A percentile compares a stretch with the other conserved stretches of the same genome.
Evolutionary conservation across 2,329 filamentous ascomycete species (phyloP).

Genomic region (Clarireedia hainanense): DNA sequence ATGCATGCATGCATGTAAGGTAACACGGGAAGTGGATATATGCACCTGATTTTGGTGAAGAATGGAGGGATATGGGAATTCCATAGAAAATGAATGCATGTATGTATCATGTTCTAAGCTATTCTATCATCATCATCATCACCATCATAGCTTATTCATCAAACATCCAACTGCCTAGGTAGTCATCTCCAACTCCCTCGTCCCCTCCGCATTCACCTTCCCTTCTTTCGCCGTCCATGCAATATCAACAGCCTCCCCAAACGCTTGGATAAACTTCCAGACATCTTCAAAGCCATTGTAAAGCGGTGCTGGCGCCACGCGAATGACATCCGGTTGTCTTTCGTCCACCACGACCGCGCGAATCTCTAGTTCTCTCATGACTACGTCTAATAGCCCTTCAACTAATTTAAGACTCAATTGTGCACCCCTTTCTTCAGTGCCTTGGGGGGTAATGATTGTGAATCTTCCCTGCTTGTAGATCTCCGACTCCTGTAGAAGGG

Average conservation of each 20-base stretch:
- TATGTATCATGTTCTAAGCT: too few relatives aligned
- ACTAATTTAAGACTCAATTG: constrained; percentile 61
- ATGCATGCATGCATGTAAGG: too few relatives aligned
- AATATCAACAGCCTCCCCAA: constrained; percentile 31
- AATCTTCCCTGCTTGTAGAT: constrained; percentile 33
- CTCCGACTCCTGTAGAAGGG: constrained; percentile 41
- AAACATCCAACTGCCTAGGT: background rate
- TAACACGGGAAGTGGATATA: too few relatives aligned
- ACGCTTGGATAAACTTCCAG: constrained; percentile 45
- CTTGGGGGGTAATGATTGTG: constrained; percentile 56
- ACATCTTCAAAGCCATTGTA: constrained; percentile 68
- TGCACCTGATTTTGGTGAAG: too few relatives aligned
- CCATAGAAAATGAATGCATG: too few relatives aligned
- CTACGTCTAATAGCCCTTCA: constrained; percentile 51
- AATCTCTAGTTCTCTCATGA: constrained; percentile 53
- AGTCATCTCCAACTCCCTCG: constrained; percentile 6
- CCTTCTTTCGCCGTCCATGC: constrained; percentile 16
- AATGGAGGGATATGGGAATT: too few relatives aligned
- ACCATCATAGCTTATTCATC: background rate
- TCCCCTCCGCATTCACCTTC: background rate
- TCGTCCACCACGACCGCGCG: constrained; percentile 65
- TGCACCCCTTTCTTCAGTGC: constrained; percentile 58
- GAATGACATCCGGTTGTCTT: constrained; percentile 65
- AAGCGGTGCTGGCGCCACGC: constrained; percentile 65
- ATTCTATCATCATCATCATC: too few relatives aligned